Evolutionary conservation across 1,139 yeast species (phyloP), one percentile per base, ranked within the genome.

Genomic region (Barnettozyma hawaiiensis): DNA sequence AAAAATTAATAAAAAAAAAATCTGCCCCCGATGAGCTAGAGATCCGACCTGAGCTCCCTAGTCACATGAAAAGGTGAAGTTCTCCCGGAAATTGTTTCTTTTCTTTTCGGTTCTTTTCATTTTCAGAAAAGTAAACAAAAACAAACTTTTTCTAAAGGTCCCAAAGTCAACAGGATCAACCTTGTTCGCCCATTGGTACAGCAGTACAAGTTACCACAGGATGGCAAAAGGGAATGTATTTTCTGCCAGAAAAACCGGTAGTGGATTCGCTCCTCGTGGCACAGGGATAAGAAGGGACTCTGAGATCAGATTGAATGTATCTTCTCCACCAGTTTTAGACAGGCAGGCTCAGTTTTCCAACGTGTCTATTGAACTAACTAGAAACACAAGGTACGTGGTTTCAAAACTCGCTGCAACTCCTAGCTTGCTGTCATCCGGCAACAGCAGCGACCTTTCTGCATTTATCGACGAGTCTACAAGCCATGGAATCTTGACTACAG

Each of bases 391-490:
- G 45, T 84, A 80, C 54, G 73, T 78, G 47, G 80, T 84, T 10
- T 69, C 78, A 5, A 71, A 71, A 49, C 67, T 81, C n/a, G 78
- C 81, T 8, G 81, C 84, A 0, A 58, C 67, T 16, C 86, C 86
- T 1, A 57, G 67, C 2, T 63, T 42, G 3, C 37, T 54, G 1
- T 46, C 42, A 16, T 37, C 29, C 3, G 34, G 46, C 2, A 41
- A 32, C 3, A 5, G 22, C 7, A 3, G 7, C 7, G 36, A 44
- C 4, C 34, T 66, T 41, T 67, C 69, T 44, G 90, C 84, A 0
- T 66, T 68, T 44, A 61, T 81, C 6, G 87, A 81, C 58, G 67
- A 73, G 29, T 53, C 52, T 9, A 73, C 86, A 3, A 68, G 70
- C 31, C 76, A 73, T 57, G 80, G 86, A 0, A 65, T 83, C 26